Conservation (phyloP, 805 yeast species). For the Suhomyces kilbournensis region DNA sequence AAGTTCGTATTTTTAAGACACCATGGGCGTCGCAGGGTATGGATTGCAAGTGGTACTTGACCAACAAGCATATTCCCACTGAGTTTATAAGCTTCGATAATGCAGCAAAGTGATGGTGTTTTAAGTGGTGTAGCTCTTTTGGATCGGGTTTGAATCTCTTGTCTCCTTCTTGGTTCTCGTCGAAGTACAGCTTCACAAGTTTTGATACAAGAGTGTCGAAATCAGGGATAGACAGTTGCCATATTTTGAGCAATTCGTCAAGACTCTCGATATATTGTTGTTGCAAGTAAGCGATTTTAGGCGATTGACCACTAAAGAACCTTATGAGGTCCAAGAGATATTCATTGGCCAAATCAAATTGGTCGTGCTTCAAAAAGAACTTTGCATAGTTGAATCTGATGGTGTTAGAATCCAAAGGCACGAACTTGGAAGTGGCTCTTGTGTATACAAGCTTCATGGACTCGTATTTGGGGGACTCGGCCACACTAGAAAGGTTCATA, state of each 20-base stretch:
- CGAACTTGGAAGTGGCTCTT: conserved; percentile 45
- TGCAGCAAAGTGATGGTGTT: conserved; percentile 17
- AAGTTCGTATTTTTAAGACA: conserved; percentile 14
- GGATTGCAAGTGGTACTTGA: conserved; percentile 30
- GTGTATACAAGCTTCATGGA: conserved; percentile 45
- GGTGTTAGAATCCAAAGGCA: conserved; percentile 27
- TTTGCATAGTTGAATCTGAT: conserved; percentile 25
- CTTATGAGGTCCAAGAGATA: conserved; percentile 25
- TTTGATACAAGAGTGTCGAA: conserved; percentile 5
- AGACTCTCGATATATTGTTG: conserved; percentile 17
- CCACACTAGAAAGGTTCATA: conserved; percentile 30
- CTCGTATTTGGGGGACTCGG: conserved; percentile 19
- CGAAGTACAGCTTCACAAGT: conserved; percentile 16
- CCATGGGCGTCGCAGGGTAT: conserved; percentile 10
- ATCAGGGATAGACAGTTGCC: conserved; percentile 5
- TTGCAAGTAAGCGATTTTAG: conserved; percentile 11
- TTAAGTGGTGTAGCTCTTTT: background rate
- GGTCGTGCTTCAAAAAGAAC: conserved; percentile 18
- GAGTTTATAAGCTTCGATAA: conserved; percentile 33
- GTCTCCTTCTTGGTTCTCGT: conserved; percentile 5
- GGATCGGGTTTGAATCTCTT: background rate
- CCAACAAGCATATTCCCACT: conserved; percentile 37
- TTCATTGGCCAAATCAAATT: conserved; percentile 22
- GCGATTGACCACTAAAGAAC: conserved; percentile 18
- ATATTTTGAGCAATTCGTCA: conserved; percentile 9